Evolutionary conservation across 768 basidiomycete species (phyloP), one percentile per base, ranked within the genome.

Genomic region (Russula ochroleuca): DNA sequence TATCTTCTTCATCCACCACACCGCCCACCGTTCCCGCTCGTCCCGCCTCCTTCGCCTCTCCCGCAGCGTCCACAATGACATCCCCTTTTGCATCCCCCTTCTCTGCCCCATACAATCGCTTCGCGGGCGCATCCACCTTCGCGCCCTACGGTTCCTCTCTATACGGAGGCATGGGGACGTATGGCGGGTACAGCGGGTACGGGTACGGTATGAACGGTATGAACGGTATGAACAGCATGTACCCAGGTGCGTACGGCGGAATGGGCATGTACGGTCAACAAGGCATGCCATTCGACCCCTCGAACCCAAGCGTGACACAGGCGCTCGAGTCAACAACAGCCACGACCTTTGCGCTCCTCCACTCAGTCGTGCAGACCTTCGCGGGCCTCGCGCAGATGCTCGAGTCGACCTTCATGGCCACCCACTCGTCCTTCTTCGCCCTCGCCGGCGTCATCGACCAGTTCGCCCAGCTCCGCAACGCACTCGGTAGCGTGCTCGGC

Each of bases 371-470:
- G 50, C 91, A 93, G 70, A 97, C 95, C 5, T 96, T 98, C 76
- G 81, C 86, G 0, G 95, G 95, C 25, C 87, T 99, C 66, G 88
- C 96, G 0, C 96, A 98, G 73, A 95, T 99, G 86, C 87, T 99
- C 72, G 96, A 98, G 74, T 88, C 85, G 38, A 98, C 96, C 6
- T 98, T 96, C 76, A 91, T 98, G 88, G 96, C 96, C 2, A 96
- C 94, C 0, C 94, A 96, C 74, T 93, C 91, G 0, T 90, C 87
- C 10, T 96, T 96, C 76, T 96, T 95, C 73, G 93, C 94, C 61
- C 94, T 96, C 88, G 93, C 95, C 56, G 92, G 93, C 66, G 96
- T 99, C 50, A 82, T 95, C 43, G 97, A 99, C 71, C 97, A 99
- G 72, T 88, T 99, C 70, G 86, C 86, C 3, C 92, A 93, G 69